Conservation (phyloP, 306 rosid species). For the Glycine latifolia region DNA sequence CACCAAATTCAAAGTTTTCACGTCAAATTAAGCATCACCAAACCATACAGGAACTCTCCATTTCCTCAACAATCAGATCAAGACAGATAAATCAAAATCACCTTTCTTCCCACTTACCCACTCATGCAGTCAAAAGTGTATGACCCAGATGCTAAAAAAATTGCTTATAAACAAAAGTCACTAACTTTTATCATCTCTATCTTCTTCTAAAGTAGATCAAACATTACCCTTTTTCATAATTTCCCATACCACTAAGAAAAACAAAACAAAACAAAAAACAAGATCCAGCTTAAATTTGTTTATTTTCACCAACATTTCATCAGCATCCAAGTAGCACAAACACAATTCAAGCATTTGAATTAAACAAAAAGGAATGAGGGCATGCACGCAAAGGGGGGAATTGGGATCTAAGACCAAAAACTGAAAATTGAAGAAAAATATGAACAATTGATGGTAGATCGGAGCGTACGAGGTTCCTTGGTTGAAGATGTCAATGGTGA, state of each 20-base stretch:
- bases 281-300: constrained; percentile 24
- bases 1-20: constrained; percentile 18
- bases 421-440: not conserved
- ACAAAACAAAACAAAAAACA: not conserved
- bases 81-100: not conserved
- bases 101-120: constrained; percentile 17
- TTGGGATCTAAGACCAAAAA: constrained; percentile 56
- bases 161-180: not conserved
- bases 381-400: constrained; percentile 50
- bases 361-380: constrained; percentile 5
- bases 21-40: not conserved
- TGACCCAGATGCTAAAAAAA: not conserved
- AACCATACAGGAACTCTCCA: not conserved
- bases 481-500: constrained; percentile 91
- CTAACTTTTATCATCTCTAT: not conserved
- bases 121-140: constrained; percentile 41
- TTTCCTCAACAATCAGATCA: constrained; percentile 20
- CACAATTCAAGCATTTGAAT: not conserved
- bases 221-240: not conserved
- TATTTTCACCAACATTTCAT: not conserved
- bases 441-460: constrained; percentile 38
- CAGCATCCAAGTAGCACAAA: not conserved
- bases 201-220: constrained; percentile 12
- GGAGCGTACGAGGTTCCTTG: constrained; percentile 89
- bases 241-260: not conserved